These are phyloP conservation scores for Galerina marginata DNA, from an alignment of 768 basidiomycete genomes.

Conservation along the genomic window DNA sequence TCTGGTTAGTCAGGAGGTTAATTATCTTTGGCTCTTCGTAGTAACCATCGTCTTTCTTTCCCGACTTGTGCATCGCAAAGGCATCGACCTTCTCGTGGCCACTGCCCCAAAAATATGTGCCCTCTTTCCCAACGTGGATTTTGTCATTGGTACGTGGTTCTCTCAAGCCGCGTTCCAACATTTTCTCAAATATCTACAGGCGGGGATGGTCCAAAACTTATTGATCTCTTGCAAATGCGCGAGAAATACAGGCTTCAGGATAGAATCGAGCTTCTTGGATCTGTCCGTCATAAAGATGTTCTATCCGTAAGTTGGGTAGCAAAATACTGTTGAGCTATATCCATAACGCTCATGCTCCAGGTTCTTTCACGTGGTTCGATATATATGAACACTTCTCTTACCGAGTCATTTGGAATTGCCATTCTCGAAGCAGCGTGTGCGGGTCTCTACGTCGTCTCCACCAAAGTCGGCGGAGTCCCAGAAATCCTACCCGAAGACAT, in stretches of 20 bases:
- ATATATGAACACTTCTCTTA: constrained; percentile 94
- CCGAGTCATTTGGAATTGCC: constrained; percentile 97
- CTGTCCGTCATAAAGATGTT: constrained; percentile 82
- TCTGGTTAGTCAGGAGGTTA: no score
- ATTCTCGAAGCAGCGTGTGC: constrained; percentile 96
- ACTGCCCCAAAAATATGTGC: constrained; percentile 90
- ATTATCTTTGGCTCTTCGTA: constrained; percentile 45
- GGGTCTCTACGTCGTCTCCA: constrained; percentile 92
- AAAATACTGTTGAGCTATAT: not conserved
- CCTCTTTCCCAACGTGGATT: constrained; percentile 84
- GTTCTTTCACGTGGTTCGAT: constrained; percentile 86
- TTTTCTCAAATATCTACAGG: constrained; percentile 48
- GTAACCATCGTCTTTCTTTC: constrained; percentile 93
- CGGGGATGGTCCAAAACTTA: constrained; percentile 94
- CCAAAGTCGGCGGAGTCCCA: constrained; percentile 93
- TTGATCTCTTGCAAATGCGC: constrained; percentile 93
- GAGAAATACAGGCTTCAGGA: constrained; percentile 91
- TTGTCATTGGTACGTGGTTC: constrained; percentile 72
- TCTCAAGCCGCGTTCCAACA: not conserved
- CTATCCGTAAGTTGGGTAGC: constrained; percentile 57
- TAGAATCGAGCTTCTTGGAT: constrained; percentile 87
- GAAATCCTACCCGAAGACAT: constrained; percentile 93
- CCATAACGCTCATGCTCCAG: constrained; percentile 40
- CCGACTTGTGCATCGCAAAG: constrained; percentile 93
- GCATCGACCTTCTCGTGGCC: constrained; percentile 93